phyloP scores from a whole-genome alignment of 345 rosid species.

The Salix exigua region DNA sequence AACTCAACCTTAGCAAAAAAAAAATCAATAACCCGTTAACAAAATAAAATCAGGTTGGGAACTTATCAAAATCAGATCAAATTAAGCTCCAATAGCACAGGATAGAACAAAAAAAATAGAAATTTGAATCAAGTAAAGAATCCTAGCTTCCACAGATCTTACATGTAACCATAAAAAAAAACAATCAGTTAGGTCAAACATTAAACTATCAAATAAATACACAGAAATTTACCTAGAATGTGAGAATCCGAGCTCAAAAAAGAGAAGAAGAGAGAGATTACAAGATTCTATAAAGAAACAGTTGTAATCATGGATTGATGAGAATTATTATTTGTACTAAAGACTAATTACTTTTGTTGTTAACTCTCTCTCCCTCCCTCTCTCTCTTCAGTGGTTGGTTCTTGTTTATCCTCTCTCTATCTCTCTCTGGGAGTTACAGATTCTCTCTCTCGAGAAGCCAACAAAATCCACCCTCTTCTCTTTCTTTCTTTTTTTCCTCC shows the following conservation, averaged over 20 bases:
- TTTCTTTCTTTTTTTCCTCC: no score
- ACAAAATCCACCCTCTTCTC: not conserved
- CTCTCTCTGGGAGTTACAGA: not conserved
- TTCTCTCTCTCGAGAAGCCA: not conserved
- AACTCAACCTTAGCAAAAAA: not conserved
- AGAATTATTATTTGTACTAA: not conserved
- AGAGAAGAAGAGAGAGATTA: not conserved
- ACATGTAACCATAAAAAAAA: not conserved
- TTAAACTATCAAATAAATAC: not conserved
- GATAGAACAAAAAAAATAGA: not conserved
- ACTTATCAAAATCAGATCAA: not conserved
- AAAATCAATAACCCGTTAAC: not conserved
- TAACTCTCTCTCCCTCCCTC: not conserved
- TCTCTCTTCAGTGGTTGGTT: no score
- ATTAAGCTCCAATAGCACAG: not conserved
- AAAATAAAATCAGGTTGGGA: not conserved
- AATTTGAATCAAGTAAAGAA: not conserved
- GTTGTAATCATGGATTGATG: not conserved
- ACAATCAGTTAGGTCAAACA: not conserved
- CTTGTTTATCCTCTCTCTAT: not conserved
- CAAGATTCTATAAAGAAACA: not conserved
- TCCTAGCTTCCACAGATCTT: slow-evolving; percentile 9
- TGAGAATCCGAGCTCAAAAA: not conserved
- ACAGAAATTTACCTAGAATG: not conserved
- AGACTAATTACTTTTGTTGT: not conserved